Conservation (phyloP, 768 basidiomycete species). For the Trametes villosa region DNA sequence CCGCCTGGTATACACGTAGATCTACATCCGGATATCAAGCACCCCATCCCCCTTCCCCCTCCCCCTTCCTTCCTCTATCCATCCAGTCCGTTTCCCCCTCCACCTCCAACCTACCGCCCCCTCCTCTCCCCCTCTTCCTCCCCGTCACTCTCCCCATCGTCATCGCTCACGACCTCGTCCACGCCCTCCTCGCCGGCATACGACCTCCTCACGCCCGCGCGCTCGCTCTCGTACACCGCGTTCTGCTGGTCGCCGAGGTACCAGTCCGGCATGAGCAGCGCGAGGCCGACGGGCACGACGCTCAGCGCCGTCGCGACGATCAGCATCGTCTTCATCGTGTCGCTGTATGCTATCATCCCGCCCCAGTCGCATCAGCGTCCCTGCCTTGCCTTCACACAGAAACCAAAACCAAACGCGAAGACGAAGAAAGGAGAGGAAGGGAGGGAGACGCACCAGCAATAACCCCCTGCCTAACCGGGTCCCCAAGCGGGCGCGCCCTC, state of each 20-base stretch:
- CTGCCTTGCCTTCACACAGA: no score
- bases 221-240: slow-evolving; percentile 52
- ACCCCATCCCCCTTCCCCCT: not conserved
- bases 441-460: slow-evolving; percentile 15
- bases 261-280: slow-evolving; percentile 59
- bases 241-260: slow-evolving; percentile 74
- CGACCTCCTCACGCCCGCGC: not conserved
- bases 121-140: not conserved
- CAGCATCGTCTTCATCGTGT: slow-evolving; percentile 23
- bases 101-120: not conserved
- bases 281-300: slow-evolving; percentile 18
- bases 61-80: not conserved
- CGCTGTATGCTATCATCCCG: slow-evolving; percentile 18
- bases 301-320: slow-evolving; percentile 17
- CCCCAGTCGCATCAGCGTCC: not conserved
- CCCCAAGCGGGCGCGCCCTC: slow-evolving; percentile 10
- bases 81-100: not conserved
- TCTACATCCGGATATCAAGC: slow-evolving; percentile 16
- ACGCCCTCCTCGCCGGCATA: not conserved
- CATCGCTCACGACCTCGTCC: not conserved
- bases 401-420: not conserved
- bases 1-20: slow-evolving; percentile 18
- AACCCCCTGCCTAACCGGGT: slow-evolving; percentile 23
- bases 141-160: not conserved
- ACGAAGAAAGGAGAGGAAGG: not conserved